Evolutionary conservation across 1,139 yeast species (phyloP).

Genomic region (Arxiozyma slooffiae): DNA sequence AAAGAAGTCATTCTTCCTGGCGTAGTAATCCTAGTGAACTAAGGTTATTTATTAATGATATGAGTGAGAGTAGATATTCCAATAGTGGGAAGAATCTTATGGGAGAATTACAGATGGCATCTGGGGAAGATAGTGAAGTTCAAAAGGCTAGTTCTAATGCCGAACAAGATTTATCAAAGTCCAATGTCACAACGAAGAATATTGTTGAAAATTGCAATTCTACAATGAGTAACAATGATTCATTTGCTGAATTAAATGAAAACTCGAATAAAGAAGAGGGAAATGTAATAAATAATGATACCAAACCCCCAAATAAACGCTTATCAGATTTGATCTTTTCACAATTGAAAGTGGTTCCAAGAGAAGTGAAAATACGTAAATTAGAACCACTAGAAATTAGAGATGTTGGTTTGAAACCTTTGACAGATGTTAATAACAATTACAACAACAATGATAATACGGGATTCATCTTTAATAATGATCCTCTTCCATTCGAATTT

Average conservation of each 20-base stretch:
- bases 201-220: not conserved
- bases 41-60: conserved; percentile 16
- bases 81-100: conserved; percentile 10
- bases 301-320: conserved; percentile 1
- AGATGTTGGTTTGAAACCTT: conserved; percentile 1
- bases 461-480: not conserved
- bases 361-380: conserved; percentile 10
- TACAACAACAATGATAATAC: not conserved
- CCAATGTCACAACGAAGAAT: not conserved
- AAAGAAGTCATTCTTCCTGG: conserved; percentile 8
- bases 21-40: conserved; percentile 14
- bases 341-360: conserved; percentile 6
- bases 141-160: not conserved
- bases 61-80: conserved; percentile 15
- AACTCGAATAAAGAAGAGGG: not conserved
- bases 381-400: conserved; percentile 9
- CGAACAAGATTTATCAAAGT: not conserved
- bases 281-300: not conserved
- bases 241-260: not conserved
- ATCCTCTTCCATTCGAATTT: not conserved
- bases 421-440: not conserved
- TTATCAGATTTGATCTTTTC: conserved; percentile 12
- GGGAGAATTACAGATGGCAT: conserved; percentile 1
- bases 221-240: not conserved
- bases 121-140: not conserved